A percentile compares a stretch with the other conserved stretches of the same genome.
phyloP scores from a whole-genome alignment of 805 yeast species.

The Wickerhamomyces chambardii region DNA sequence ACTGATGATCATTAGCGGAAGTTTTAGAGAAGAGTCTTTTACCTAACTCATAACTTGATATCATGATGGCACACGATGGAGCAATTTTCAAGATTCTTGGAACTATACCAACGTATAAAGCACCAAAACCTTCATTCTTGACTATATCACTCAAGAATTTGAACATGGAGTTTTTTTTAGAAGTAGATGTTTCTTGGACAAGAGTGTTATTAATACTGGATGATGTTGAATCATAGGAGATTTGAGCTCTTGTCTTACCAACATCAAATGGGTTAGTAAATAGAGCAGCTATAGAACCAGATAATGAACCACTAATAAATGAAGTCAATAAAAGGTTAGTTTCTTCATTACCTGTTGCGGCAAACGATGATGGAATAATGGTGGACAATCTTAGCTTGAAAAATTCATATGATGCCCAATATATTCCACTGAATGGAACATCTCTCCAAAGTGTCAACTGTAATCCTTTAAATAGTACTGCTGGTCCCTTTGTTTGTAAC shows the following conservation, averaged over 20 bases:
- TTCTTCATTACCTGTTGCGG: conserved; percentile 4
- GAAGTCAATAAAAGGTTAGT: conserved; percentile 47
- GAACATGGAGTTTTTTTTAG: conserved; percentile 53
- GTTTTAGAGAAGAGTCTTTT: conserved; percentile 41
- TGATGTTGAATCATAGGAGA: conserved; percentile 23
- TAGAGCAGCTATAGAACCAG: conserved; percentile 82
- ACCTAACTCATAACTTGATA: conserved; percentile 86
- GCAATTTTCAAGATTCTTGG: conserved; percentile 90
- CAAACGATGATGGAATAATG: too few species aligned
- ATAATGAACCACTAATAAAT: conserved; percentile 73
- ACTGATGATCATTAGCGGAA: neutral
- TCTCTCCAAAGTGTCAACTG: conserved; percentile 92
- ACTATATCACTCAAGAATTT: conserved; percentile 54
- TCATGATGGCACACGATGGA: conserved; percentile 98
- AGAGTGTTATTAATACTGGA: conserved; percentile 3
- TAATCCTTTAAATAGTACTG: conserved; percentile 73
- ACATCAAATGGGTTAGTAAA: conserved; percentile 95
- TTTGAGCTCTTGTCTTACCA: conserved; percentile 88
- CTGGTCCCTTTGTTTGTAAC: conserved; percentile 45
- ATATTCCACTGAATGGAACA: conserved; percentile 92
- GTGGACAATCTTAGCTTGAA: conserved; percentile 21
- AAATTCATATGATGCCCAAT: conserved; percentile 84
- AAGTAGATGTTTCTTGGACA: neutral
- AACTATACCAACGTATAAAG: conserved; percentile 78
- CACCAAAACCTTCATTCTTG: conserved; percentile 65